Conservation (phyloP, 495 filamentous ascomycete species). For the Xanthoparmelia taractica region DNA sequence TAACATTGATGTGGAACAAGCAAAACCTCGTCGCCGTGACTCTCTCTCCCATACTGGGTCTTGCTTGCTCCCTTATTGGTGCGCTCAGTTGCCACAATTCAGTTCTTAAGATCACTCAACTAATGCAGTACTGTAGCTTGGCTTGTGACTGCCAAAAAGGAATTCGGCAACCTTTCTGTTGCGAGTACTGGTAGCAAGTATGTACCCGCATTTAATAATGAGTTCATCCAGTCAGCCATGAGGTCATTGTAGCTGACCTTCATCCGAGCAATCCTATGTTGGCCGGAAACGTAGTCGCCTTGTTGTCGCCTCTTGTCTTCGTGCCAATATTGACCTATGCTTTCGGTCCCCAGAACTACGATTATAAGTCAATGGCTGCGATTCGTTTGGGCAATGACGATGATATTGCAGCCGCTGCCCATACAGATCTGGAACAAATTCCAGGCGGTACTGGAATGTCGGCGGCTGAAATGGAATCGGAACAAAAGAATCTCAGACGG, state of each 20-base stretch:
- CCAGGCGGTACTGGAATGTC: constrained; percentile 44
- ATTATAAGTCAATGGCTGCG: constrained; percentile 78
- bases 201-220: constrained; percentile 17
- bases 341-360: constrained; percentile 74
- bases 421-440: constrained; percentile 64
- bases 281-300: constrained; percentile 73
- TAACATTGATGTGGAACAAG: constrained; percentile 73
- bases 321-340: constrained; percentile 69
- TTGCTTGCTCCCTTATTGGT: constrained; percentile 60
- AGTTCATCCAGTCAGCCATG: constrained; percentile 1
- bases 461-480: constrained; percentile 40
- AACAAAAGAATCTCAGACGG: constrained; percentile 59
- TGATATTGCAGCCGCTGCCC: constrained; percentile 59
- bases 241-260: neutral
- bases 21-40: constrained; percentile 76
- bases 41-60: constrained; percentile 67
- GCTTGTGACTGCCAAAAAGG: constrained; percentile 78
- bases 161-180: constrained; percentile 67
- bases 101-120: neutral
- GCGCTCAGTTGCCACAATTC: neutral
- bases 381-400: constrained; percentile 81
- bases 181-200: constrained; percentile 68
- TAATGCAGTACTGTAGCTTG: constrained; percentile 45
- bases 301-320: constrained; percentile 73
- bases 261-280: constrained; percentile 65